A percentile compares a stretch with the other conserved stretches of the same genome.
phyloP scores from a whole-genome alignment of 2,329 filamentous ascomycete genomes.

The Fusarium keratoplasticum region DNA sequence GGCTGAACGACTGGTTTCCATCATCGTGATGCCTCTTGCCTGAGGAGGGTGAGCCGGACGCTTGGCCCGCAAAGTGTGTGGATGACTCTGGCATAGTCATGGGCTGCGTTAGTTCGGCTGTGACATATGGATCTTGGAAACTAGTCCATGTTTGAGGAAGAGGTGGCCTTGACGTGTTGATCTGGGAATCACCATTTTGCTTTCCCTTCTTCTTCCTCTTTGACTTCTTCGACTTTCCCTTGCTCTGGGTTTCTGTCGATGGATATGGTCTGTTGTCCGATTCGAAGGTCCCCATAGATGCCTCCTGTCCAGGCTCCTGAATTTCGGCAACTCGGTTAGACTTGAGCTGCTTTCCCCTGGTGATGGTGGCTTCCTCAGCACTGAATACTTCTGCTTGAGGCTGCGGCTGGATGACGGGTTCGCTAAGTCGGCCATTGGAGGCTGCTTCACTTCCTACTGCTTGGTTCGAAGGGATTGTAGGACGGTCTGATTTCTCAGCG shows the following conservation, averaged over 20 bases:
- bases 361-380: neutral
- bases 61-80: neutral
- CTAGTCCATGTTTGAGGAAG: neutral
- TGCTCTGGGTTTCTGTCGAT: constrained; percentile 2
- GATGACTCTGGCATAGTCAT: neutral
- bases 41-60: constrained; percentile 3
- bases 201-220: constrained; percentile 42
- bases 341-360: neutral
- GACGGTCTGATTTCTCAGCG: neutral
- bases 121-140: neutral
- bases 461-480: neutral
- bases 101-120: neutral
- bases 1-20: constrained; percentile 1
- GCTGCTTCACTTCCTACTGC: neutral
- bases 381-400: neutral
- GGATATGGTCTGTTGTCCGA: neutral
- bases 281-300: neutral
- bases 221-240: constrained; percentile 33
- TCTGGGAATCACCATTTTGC: constrained; percentile 10
- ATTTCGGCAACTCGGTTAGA: neutral
- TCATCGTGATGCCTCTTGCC: constrained; percentile 28
- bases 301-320: neutral
- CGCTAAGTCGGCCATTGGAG: neutral
- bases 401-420: neutral
- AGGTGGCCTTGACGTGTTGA: neutral